Percentiles rank a stretch among this genome's conserved stretches.
These are phyloP conservation scores for Kwoniella dendrophila DNA, from an alignment of 768 basidiomycete species.

Conservation along the genomic window DNA sequence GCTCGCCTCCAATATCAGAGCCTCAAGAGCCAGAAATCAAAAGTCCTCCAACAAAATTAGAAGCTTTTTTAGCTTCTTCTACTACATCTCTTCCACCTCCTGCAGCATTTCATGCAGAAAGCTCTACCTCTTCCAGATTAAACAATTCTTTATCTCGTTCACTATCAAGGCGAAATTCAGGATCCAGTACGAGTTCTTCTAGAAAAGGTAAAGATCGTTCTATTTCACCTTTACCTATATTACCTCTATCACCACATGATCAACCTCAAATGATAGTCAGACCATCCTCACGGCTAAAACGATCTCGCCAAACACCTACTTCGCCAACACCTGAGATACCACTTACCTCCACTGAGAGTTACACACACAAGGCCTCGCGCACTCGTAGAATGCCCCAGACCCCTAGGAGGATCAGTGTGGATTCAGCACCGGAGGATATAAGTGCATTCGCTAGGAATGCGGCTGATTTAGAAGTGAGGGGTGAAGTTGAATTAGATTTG, in stretches of 20 bases:
- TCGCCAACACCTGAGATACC: not conserved
- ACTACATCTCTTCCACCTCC: not conserved
- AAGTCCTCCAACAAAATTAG: slow-evolving; percentile 22
- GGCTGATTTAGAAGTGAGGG: slow-evolving; percentile 25
- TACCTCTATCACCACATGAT: too few species aligned
- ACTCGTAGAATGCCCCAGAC: slow-evolving; percentile 12
- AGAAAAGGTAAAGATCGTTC: slow-evolving; percentile 45
- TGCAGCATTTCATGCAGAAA: slow-evolving; percentile 2
- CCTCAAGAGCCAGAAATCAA: slow-evolving; percentile 3
- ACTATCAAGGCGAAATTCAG: not conserved
- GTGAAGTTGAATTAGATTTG: slow-evolving; percentile 43
- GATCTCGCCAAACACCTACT: too few species aligned
- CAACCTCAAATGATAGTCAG: too few species aligned
- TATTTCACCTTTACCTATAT: not conserved
- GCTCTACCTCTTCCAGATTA: not conserved
- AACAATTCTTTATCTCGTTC: not conserved
- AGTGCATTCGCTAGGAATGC: slow-evolving; percentile 33
- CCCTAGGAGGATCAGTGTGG: slow-evolving; percentile 35
- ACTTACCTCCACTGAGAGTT: not conserved
- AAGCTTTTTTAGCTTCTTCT: slow-evolving; percentile 34
- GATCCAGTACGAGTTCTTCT: slow-evolving; percentile 21
- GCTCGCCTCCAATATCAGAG: slow-evolving; percentile 12
- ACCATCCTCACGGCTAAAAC: too few species aligned
- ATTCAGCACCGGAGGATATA: slow-evolving; percentile 38
- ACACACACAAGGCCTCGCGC: too few species aligned